These are phyloP conservation scores for Stephanodiscus triporus DNA, from an alignment of 108 stramenopile species.

Conservation along the genomic window DNA sequence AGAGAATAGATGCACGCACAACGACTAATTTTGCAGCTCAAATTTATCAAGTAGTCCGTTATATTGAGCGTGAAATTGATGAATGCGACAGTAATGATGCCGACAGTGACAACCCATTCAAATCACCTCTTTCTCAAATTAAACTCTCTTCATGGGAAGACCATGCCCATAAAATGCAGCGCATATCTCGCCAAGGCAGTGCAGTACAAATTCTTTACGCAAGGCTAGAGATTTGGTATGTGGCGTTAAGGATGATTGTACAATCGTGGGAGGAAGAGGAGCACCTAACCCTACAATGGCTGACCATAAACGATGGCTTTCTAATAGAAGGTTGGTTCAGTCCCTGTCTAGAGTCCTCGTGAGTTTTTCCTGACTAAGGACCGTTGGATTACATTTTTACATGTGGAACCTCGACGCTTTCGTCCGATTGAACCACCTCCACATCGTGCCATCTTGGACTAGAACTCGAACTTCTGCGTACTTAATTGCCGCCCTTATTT, in stretches of 20 bases:
- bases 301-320: constrained; percentile 27
- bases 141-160: constrained; percentile 46
- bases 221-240: constrained; percentile 50
- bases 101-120: constrained; percentile 10
- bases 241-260: constrained; percentile 45
- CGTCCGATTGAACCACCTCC: background rate
- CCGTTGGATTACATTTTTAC: background rate
- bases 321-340: constrained; percentile 32
- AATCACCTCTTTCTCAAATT: constrained; percentile 38
- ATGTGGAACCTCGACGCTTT: background rate
- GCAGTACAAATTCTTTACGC: constrained; percentile 13
- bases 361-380: constrained; percentile 11
- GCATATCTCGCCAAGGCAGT: constrained; percentile 1
- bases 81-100: background rate
- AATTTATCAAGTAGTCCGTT: constrained; percentile 35
- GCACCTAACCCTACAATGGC: constrained; percentile 41
- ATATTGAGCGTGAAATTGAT: constrained; percentile 29
- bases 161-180: constrained; percentile 25
- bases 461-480: background rate
- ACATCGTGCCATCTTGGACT: background rate
- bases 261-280: constrained; percentile 58
- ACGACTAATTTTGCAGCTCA: constrained; percentile 42
- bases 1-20: constrained; percentile 27
- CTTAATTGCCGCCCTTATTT: background rate
- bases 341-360: constrained; percentile 15